These are phyloP conservation scores for Cryptococcus sp. DNA, from an alignment of 1,284 basidiomycete species.

Conservation along the genomic window DNA sequence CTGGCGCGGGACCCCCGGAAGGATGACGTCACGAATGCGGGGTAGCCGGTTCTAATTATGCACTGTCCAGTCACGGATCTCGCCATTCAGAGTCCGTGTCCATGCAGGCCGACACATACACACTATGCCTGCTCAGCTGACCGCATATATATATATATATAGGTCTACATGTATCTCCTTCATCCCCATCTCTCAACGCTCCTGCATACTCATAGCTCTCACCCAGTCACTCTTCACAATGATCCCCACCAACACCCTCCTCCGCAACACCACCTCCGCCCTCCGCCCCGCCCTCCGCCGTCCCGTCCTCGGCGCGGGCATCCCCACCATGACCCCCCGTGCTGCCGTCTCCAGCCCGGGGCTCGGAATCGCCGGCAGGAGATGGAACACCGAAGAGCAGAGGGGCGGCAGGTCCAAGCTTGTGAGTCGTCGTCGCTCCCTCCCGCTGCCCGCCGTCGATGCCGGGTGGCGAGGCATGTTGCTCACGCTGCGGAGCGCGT, in stretches of 20 bases:
- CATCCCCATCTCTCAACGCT: too few species aligned
- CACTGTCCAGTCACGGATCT: too few species aligned
- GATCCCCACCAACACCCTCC: conserved; percentile 20
- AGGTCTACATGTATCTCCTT: too few species aligned
- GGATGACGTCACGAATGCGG: too few species aligned
- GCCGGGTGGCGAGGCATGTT: background rate
- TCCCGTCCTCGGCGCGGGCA: conserved; percentile 6
- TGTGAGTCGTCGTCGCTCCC: too few species aligned
- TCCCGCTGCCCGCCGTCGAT: background rate
- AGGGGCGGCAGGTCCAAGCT: conserved; percentile 44
- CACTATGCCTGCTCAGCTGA: too few species aligned
- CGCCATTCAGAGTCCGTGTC: too few species aligned
- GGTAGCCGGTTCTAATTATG: too few species aligned
- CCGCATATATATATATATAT: too few species aligned
- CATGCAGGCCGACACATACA: too few species aligned
- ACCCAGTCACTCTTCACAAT: conserved; percentile 8
- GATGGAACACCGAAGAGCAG: conserved; percentile 31
- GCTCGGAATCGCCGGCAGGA: conserved; percentile 25
- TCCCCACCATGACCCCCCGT: conserved; percentile 5
- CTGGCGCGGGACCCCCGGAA: too few species aligned
- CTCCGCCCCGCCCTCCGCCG: conserved; percentile 9
- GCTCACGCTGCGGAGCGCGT: background rate
- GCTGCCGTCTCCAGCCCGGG: conserved; percentile 12
- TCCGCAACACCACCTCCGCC: conserved; percentile 13
- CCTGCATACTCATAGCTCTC: too few species aligned